Percentiles rank a stretch among this genome's conserved stretches.
phyloP scores from a whole-genome alignment of 192 early-diverging fungal species.

The Umbelopsis isabellina region DNA sequence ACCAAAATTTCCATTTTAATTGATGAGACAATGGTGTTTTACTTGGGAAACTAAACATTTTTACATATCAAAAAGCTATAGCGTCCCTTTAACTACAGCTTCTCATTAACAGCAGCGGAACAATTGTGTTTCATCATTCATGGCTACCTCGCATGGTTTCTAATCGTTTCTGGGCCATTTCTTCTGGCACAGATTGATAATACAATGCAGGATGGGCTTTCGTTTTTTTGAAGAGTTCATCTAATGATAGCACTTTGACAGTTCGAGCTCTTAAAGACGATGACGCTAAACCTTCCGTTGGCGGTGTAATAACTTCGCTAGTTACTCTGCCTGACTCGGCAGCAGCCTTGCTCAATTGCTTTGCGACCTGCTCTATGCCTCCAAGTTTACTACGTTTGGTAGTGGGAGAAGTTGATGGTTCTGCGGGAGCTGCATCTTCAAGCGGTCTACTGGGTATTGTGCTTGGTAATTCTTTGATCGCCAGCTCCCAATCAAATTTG shows the following conservation, averaged over 20 bases:
- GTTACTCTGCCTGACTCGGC: not conserved
- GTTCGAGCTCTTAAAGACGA: not conserved
- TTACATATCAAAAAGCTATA: not conserved
- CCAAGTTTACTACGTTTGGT: slow-evolving; percentile 10
- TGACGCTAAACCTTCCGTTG: not conserved
- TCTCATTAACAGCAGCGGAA: not conserved
- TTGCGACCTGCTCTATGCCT: slow-evolving; percentile 36
- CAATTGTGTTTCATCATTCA: not conserved
- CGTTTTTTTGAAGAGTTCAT: slow-evolving; percentile 38
- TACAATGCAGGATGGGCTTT: slow-evolving; percentile 32
- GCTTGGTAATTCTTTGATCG: slow-evolving; percentile 18
- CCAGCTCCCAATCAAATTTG: slow-evolving; percentile 37
- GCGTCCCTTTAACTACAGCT: too few relatives aligned
- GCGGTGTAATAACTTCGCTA: not conserved
- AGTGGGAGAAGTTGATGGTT: not conserved
- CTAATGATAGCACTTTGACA: slow-evolving; percentile 28
- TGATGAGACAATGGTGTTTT: too few relatives aligned
- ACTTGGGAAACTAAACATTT: not conserved
- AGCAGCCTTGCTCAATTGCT: slow-evolving; percentile 34
- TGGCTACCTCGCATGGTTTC: not conserved
- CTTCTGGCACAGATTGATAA: slow-evolving; percentile 33
- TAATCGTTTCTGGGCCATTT: slow-evolving; percentile 24
- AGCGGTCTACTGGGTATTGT: not conserved
- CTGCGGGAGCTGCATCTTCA: slow-evolving; percentile 8
- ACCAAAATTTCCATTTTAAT: too few relatives aligned